phyloP scores from a whole-genome alignment of 2,329 filamentous ascomycete species.

The Xylaria polymorpha region DNA sequence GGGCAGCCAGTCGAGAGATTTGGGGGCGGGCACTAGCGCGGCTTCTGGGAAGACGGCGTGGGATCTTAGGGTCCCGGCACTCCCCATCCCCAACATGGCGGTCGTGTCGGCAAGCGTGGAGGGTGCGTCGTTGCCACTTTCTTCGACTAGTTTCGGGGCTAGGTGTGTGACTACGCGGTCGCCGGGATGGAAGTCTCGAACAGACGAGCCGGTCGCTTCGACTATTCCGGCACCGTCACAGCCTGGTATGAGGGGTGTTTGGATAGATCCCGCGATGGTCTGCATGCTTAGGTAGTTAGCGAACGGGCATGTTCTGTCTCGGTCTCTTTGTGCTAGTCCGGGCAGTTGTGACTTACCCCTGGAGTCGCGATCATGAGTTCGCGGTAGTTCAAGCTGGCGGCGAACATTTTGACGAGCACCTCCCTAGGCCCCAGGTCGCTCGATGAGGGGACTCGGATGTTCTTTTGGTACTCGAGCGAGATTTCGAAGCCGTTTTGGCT shows the following conservation, averaged over 20 bases:
- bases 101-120: conserved; percentile 69
- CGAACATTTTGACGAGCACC: conserved; percentile 63
- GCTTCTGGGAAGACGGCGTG: conserved; percentile 61
- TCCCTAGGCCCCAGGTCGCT: conserved; percentile 62
- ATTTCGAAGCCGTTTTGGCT: conserved; percentile 52
- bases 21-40: conserved; percentile 55
- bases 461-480: conserved; percentile 50
- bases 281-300: conserved; percentile 17
- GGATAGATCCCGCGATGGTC: conserved; percentile 40
- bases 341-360: conserved; percentile 16
- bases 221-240: conserved; percentile 65
- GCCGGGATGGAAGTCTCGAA: conserved; percentile 42
- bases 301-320: neutral
- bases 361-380: conserved; percentile 51
- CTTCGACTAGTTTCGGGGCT: conserved; percentile 60
- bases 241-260: conserved; percentile 38
- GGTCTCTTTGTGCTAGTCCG: neutral
- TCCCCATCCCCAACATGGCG: conserved; percentile 68
- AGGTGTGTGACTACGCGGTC: conserved; percentile 64
- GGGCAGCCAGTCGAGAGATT: conserved; percentile 51
- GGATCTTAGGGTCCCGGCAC: conserved; percentile 59
- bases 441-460: conserved; percentile 34
- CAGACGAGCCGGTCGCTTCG: conserved; percentile 45
- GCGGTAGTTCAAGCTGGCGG: conserved; percentile 55
- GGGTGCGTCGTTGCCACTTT: conserved; percentile 66